Percentiles rank a stretch among this genome's conserved stretches.
These are phyloP conservation scores for Chloris gayana DNA, from an alignment of 176 grass and related monocot genomes.

Conservation along the genomic window DNA sequence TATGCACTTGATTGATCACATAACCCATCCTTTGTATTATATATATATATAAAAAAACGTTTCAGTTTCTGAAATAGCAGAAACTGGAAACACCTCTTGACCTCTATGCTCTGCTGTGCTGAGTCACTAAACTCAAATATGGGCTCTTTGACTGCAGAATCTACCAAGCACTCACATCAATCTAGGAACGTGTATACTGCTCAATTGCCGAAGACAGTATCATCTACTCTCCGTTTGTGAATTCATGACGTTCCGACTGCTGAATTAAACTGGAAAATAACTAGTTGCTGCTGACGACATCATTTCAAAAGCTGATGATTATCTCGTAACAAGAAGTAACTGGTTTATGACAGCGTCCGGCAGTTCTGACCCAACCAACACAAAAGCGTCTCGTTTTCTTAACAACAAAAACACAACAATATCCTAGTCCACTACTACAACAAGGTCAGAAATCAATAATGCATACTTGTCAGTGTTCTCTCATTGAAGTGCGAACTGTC, in stretches of 20 bases:
- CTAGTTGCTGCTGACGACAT: too few relatives aligned
- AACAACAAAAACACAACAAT: not conserved
- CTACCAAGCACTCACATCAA: not conserved
- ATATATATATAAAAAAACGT: too few relatives aligned
- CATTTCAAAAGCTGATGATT: too few relatives aligned
- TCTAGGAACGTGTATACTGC: not conserved
- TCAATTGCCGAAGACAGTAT: not conserved
- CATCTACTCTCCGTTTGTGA: too few relatives aligned
- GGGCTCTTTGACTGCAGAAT: not conserved
- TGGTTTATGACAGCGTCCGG: not conserved
- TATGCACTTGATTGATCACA: not conserved
- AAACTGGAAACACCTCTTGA: not conserved
- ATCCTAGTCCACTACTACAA: constrained; percentile 23
- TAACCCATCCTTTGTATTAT: not conserved
- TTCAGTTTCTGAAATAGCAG: not conserved
- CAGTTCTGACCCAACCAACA: constrained; percentile 29
- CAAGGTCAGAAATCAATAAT: constrained; percentile 2
- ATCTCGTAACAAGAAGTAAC: not conserved
- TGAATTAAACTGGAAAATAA: too few relatives aligned
- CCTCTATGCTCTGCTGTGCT: not conserved
- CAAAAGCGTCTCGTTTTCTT: not conserved
- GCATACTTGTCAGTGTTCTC: not conserved
- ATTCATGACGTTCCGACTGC: too few relatives aligned
- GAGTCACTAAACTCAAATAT: not conserved
- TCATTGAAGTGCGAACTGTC: constrained; percentile 22